phyloP scores from a whole-genome alignment of 331 rosid genomes.

The Quercus tomentella region DNA sequence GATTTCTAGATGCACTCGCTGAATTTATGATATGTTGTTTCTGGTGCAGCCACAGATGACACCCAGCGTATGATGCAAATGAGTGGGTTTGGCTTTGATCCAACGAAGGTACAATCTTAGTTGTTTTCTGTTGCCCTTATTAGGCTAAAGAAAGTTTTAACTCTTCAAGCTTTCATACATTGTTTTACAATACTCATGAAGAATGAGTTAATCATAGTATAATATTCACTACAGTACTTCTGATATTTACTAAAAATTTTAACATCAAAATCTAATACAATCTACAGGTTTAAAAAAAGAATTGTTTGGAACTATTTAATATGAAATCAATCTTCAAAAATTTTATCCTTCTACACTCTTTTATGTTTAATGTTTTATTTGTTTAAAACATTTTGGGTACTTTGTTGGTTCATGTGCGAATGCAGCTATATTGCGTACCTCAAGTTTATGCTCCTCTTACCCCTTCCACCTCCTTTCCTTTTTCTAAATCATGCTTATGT shows the following conservation, averaged over 20 bases:
- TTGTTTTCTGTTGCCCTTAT: conserved; percentile 10
- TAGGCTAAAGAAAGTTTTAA: background rate
- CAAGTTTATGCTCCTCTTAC: background rate
- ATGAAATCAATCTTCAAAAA: no score
- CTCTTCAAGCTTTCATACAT: background rate
- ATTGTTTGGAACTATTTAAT: no score
- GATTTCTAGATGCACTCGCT: conserved; percentile 4
- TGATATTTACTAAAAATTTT: background rate
- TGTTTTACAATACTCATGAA: background rate
- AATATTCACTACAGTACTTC: background rate
- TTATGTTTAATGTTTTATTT: background rate
- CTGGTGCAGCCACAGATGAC: conserved; percentile 88
- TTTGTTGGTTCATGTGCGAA: background rate
- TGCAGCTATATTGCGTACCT: background rate
- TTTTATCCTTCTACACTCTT: background rate
- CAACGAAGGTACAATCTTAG: conserved; percentile 67
- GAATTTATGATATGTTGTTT: conserved; percentile 10
- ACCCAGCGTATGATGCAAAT: conserved; percentile 99
- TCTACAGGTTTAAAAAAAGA: no score
- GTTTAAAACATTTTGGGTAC: background rate
- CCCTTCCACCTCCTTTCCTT: background rate
- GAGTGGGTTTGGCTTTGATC: conserved; percentile 97
- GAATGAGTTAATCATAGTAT: background rate
- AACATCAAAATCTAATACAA: background rate
- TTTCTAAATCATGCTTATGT: background rate